These are phyloP conservation scores for Podosphaera xanthii DNA, from an alignment of 2,329 filamentous ascomycete genomes.

Conservation along the genomic window DNA sequence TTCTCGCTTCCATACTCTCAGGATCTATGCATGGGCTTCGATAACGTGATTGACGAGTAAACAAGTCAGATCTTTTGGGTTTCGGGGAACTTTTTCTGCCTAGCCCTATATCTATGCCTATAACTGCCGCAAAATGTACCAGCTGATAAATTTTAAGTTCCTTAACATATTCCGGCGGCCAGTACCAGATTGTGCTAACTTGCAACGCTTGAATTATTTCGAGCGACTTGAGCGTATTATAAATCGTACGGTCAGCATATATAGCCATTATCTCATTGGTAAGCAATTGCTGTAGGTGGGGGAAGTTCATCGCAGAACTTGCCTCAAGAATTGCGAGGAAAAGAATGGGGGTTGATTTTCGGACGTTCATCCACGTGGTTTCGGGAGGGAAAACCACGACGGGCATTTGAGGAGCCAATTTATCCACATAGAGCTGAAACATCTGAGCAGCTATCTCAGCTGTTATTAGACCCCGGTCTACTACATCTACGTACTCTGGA, in stretches of 20 bases:
- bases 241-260: slow-evolving; percentile 25
- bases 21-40: slow-evolving; percentile 17
- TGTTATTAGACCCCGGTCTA: slow-evolving; percentile 36
- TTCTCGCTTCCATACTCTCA: slow-evolving; percentile 15
- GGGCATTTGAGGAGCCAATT: slow-evolving; percentile 38
- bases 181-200: slow-evolving; percentile 26
- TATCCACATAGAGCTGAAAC: slow-evolving; percentile 33
- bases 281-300: slow-evolving; percentile 20
- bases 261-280: slow-evolving; percentile 25
- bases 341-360: slow-evolving; percentile 36
- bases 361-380: slow-evolving; percentile 30
- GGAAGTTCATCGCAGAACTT: slow-evolving; percentile 32
- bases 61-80: slow-evolving; percentile 20
- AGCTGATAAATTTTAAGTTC: slow-evolving; percentile 28
- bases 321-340: slow-evolving; percentile 47
- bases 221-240: slow-evolving; percentile 26
- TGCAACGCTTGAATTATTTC: slow-evolving; percentile 27
- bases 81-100: slow-evolving; percentile 13
- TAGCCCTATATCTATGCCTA: slow-evolving; percentile 21
- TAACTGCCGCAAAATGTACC: slow-evolving; percentile 26
- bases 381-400: slow-evolving; percentile 34
- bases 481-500: slow-evolving; percentile 18
- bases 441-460: slow-evolving; percentile 30
- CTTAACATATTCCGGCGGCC: slow-evolving; percentile 23
- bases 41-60: slow-evolving; percentile 21